phyloP scores from a whole-genome alignment of 225 moss, liverwort and hornwort species.

The Physcomitrium patens region DNA sequence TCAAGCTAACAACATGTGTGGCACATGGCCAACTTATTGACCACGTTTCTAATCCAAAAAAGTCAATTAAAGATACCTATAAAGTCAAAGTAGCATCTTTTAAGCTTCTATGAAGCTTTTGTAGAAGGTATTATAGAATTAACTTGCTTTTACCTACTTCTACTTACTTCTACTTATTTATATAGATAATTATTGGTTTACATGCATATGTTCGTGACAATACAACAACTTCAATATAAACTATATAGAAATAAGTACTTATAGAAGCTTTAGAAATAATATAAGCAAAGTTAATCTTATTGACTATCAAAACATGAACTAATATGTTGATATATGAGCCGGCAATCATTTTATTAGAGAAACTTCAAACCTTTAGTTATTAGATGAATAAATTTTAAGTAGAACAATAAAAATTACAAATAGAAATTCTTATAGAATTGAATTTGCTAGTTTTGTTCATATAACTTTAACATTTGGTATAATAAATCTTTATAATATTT shows the following conservation, averaged over 20 bases:
- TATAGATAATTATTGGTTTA: too few species aligned
- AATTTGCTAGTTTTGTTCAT: neutral
- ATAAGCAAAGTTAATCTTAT: neutral
- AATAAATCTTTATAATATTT: neutral
- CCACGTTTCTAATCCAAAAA: too few species aligned
- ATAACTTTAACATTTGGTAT: neutral
- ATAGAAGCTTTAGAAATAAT: neutral
- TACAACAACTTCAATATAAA: too few species aligned
- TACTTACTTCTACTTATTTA: too few species aligned
- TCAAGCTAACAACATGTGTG: too few species aligned
- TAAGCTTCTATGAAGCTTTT: too few species aligned
- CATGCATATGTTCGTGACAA: too few species aligned
- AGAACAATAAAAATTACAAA: neutral
- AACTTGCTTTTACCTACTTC: too few species aligned
- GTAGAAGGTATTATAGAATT: too few species aligned
- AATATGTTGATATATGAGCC: neutral
- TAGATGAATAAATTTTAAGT: neutral
- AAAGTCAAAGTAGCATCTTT: too few species aligned
- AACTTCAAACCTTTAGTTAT: neutral
- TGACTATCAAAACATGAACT: conserved; percentile 13
- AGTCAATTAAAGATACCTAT: too few species aligned
- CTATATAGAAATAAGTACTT: neutral
- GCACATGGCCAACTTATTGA: too few species aligned
- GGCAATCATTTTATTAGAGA: neutral
- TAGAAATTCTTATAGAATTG: neutral